A percentile compares a stretch with the other conserved stretches of the same genome.
Evolutionary conservation across 1,284 basidiomycete genomes (phyloP).

Genomic region (Coniferiporia sulphurascens): DNA sequence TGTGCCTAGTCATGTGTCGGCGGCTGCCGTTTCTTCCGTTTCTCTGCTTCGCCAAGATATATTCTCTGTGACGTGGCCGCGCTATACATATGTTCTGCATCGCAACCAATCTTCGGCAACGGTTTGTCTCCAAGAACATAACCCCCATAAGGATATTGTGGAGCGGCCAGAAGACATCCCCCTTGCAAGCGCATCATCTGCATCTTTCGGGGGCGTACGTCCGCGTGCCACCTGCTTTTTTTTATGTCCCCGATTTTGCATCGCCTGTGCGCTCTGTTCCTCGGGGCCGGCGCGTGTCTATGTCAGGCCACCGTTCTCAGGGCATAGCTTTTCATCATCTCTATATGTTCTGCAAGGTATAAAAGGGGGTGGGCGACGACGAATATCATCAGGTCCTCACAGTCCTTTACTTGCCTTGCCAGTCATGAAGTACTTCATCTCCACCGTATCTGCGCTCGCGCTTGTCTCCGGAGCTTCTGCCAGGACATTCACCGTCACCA

Average conservation of each 20-base stretch:
- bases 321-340: neutral
- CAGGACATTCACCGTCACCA: constrained; percentile 35
- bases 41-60: neutral
- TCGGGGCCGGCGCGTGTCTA: too few relatives aligned
- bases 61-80: neutral
- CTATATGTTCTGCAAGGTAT: neutral
- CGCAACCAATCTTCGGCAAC: too few relatives aligned
- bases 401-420: neutral
- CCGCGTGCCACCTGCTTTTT: too few relatives aligned
- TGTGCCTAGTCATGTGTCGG: too few relatives aligned
- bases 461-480: constrained; percentile 30
- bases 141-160: too few relatives aligned
- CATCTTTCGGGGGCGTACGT: too few relatives aligned
- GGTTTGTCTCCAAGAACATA: too few relatives aligned
- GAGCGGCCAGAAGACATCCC: too few relatives aligned
- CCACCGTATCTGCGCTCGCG: constrained; percentile 10
- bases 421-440: neutral
- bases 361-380: neutral
- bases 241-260: too few relatives aligned
- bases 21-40: neutral
- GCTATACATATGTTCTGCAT: neutral
- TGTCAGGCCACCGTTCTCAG: neutral
- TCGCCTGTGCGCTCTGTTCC: too few relatives aligned
- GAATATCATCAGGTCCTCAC: neutral
- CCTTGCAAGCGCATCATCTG: too few relatives aligned